Evolutionary conservation across 805 yeast genomes (phyloP).

Genomic region (Lipomyces anomalus): DNA sequence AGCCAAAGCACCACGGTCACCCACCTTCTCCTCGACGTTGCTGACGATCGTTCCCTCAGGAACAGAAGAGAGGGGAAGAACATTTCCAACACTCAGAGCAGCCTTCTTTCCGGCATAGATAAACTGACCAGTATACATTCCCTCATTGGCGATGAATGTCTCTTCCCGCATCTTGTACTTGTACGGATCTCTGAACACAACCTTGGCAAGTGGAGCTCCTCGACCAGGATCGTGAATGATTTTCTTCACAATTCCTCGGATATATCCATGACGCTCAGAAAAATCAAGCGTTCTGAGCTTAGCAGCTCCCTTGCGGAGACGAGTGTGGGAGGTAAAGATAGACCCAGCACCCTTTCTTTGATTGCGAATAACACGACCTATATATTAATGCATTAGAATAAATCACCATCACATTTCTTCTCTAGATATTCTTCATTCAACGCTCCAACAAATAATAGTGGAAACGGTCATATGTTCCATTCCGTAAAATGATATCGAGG

Average conservation of each 20-base stretch:
- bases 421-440: no score
- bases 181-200: conserved; percentile 99
- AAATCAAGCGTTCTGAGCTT: conserved; percentile 98
- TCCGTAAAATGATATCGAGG: no score
- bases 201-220: conserved; percentile 99
- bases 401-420: no score
- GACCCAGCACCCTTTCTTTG: conserved; percentile 99
- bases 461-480: no score
- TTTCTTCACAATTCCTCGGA: conserved; percentile 98
- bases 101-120: conserved; percentile 99
- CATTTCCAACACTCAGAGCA: conserved; percentile 93
- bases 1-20: conserved; percentile 99
- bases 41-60: conserved; percentile 99
- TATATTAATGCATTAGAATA: not conserved
- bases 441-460: no score
- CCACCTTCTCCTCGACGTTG: conserved; percentile 97
- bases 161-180: conserved; percentile 96
- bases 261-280: conserved; percentile 99
- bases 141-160: conserved; percentile 98
- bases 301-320: conserved; percentile 99
- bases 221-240: conserved; percentile 99
- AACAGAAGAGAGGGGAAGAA: conserved; percentile 91
- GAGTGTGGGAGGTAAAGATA: conserved; percentile 99
- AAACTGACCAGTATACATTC: conserved; percentile 99
- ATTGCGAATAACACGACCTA: conserved; percentile 99